Percentiles rank a stretch among this genome's conserved stretches.
Evolutionary conservation across 1,284 basidiomycete species (phyloP).

Genomic region (Ustilago trichophora): DNA sequence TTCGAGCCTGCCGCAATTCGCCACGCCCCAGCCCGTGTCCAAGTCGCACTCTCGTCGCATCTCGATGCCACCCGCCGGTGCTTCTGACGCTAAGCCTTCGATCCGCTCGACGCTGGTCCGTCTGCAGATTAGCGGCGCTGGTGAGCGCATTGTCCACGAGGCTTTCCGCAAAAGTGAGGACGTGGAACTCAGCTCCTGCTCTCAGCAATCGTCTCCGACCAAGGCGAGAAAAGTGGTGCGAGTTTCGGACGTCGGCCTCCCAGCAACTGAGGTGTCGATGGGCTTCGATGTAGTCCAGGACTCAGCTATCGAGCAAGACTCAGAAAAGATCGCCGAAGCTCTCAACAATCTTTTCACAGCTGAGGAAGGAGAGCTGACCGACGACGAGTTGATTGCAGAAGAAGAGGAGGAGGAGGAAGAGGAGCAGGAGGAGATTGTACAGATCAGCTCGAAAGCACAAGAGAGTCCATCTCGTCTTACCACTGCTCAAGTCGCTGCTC

Average conservation of each 20-base stretch:
- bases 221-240: slow-evolving; percentile 28
- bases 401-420: too few species aligned
- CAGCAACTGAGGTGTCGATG: slow-evolving; percentile 36
- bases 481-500: not conserved
- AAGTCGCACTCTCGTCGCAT: slow-evolving; percentile 19
- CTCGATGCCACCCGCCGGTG: slow-evolving; percentile 32
- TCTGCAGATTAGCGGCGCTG: slow-evolving; percentile 34
- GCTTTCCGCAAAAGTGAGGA: not conserved
- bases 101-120: slow-evolving; percentile 25
- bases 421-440: slow-evolving; percentile 18
- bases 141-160: slow-evolving; percentile 29
- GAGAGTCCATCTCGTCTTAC: slow-evolving; percentile 7
- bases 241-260: slow-evolving; percentile 37
- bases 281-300: slow-evolving; percentile 34
- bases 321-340: slow-evolving; percentile 22
- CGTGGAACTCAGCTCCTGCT: not conserved
- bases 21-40: slow-evolving; percentile 31
- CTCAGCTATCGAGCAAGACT: slow-evolving; percentile 7
- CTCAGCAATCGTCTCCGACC: slow-evolving; percentile 16
- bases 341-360: slow-evolving; percentile 38
- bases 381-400: slow-evolving; percentile 16
- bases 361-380: slow-evolving; percentile 36
- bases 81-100: slow-evolving; percentile 18
- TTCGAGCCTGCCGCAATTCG: slow-evolving; percentile 24
- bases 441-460: slow-evolving; percentile 14